These are phyloP conservation scores for Saccharomycopsis crataegensis DNA, from an alignment of 1,139 yeast species.

Conservation along the genomic window DNA sequence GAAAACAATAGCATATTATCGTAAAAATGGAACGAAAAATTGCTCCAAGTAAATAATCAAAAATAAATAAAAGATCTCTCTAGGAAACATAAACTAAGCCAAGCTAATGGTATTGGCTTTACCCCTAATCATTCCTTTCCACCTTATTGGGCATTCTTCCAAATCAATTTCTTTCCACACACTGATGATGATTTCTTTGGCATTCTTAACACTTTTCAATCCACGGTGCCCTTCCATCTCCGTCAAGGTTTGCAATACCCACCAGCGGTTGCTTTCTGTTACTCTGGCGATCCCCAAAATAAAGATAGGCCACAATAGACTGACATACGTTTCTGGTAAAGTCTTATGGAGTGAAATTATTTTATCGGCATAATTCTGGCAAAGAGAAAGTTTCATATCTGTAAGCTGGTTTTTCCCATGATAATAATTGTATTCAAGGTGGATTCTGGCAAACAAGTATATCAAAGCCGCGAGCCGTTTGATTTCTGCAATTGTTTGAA, in stretches of 20 bases:
- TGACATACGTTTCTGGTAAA: constrained; percentile 29
- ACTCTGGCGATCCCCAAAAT: constrained; percentile 31
- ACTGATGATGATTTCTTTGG: constrained; percentile 29
- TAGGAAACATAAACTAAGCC: constrained; percentile 22
- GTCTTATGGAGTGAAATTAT: constrained; percentile 24
- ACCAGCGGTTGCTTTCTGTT: constrained; percentile 31
- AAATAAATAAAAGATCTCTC: no score
- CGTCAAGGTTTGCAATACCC: constrained; percentile 29
- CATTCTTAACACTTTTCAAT: constrained; percentile 32
- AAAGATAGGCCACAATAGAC: constrained; percentile 35
- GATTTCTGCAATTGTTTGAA: constrained; percentile 31
- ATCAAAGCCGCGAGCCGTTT: constrained; percentile 31
- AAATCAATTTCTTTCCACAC: constrained; percentile 36
- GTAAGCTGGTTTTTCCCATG: constrained; percentile 11
- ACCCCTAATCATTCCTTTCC: constrained; percentile 33
- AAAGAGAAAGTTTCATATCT: constrained; percentile 10
- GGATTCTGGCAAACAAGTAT: constrained; percentile 31
- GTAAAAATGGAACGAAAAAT: no score
- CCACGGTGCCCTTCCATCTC: constrained; percentile 32
- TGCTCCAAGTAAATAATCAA: no score
- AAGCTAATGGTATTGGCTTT: constrained; percentile 33
- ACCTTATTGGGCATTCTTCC: constrained; percentile 25
- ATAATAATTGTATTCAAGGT: constrained; percentile 24
- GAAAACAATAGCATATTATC: no score
- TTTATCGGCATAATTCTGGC: constrained; percentile 22